Evolutionary conservation across 1,284 basidiomycete species (phyloP).

Genomic region (Irpex lacteus): DNA sequence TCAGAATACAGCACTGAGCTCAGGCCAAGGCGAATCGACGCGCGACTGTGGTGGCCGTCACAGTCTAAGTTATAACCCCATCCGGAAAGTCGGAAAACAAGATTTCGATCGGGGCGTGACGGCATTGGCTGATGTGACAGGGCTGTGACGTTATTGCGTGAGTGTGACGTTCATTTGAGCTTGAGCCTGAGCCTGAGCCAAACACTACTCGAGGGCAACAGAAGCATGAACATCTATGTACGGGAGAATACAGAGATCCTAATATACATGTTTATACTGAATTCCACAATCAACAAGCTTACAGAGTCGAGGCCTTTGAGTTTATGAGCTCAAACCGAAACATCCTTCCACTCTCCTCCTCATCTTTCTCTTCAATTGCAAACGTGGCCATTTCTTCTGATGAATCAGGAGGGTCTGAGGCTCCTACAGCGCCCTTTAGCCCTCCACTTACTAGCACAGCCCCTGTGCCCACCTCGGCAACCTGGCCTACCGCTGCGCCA

Average conservation of each 20-base stretch:
- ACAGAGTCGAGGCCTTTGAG: too few relatives aligned
- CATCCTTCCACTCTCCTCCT: slow-evolving; percentile 17
- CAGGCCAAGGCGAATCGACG: neutral
- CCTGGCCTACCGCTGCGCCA: slow-evolving; percentile 19
- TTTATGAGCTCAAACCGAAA: slow-evolving; percentile 12
- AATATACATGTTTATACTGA: too few relatives aligned
- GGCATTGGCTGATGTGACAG: too few relatives aligned
- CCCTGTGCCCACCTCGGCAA: slow-evolving; percentile 19
- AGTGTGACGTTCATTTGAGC: too few relatives aligned
- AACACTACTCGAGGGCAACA: too few relatives aligned
- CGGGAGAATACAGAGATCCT: too few relatives aligned
- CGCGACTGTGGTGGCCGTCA: neutral
- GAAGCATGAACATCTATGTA: too few relatives aligned
- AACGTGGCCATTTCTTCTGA: slow-evolving; percentile 12
- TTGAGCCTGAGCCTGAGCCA: too few relatives aligned
- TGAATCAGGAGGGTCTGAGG: slow-evolving; percentile 13
- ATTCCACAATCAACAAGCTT: too few relatives aligned
- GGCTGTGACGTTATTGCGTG: too few relatives aligned
- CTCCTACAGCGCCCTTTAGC: slow-evolving; percentile 18
- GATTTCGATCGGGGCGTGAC: neutral
- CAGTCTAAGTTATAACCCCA: neutral
- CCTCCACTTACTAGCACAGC: slow-evolving; percentile 18
- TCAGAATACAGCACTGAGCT: neutral
- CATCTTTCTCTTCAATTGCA: slow-evolving; percentile 9
- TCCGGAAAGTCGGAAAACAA: neutral